A percentile compares a stretch with the other conserved stretches of the same genome.
Conservation (phyloP, 2,329 filamentous ascomycete genomes). For the Scytalidium sp. region DNA sequence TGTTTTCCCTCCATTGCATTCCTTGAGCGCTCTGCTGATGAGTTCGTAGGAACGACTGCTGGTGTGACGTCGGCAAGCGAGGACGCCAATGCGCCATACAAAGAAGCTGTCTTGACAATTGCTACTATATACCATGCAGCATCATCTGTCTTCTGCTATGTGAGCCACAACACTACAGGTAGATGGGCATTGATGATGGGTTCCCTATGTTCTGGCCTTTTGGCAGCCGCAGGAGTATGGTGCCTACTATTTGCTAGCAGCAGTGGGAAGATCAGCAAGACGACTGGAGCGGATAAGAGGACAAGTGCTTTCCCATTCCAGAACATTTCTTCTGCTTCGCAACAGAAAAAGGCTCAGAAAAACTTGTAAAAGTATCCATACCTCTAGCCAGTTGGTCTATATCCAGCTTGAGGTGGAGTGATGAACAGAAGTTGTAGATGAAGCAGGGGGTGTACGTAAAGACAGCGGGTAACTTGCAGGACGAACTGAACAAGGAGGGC, state of each 20-base stretch:
- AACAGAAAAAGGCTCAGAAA: constrained; percentile 22
- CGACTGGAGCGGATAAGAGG: constrained; percentile 65
- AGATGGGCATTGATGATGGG: constrained; percentile 51
- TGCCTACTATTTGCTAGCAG: constrained; percentile 45
- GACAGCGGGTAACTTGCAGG: too few species aligned
- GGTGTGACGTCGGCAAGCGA: constrained; percentile 38
- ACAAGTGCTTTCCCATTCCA: constrained; percentile 64
- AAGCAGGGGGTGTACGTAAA: too few species aligned
- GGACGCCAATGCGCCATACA: constrained; percentile 52
- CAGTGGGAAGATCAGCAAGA: constrained; percentile 54
- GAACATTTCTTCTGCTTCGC: constrained; percentile 44
- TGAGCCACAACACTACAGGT: constrained; percentile 48
- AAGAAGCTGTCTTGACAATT: constrained; percentile 56
- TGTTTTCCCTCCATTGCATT: background rate
- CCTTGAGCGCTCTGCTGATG: constrained; percentile 5
- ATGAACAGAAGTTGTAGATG: too few species aligned
- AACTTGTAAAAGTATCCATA: background rate
- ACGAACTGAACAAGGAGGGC: too few species aligned
- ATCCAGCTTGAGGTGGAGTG: too few species aligned
- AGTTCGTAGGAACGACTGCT: constrained; percentile 17
- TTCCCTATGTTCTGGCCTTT: constrained; percentile 42
- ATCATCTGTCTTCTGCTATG: constrained; percentile 57
- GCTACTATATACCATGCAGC: constrained; percentile 55
- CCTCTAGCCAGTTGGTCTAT: too few species aligned
- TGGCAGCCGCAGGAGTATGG: constrained; percentile 59